Evolutionary conservation across 2,329 filamentous ascomycete species (phyloP), one percentile per base, ranked within the genome.

Genomic region (Monascus ruber): DNA sequence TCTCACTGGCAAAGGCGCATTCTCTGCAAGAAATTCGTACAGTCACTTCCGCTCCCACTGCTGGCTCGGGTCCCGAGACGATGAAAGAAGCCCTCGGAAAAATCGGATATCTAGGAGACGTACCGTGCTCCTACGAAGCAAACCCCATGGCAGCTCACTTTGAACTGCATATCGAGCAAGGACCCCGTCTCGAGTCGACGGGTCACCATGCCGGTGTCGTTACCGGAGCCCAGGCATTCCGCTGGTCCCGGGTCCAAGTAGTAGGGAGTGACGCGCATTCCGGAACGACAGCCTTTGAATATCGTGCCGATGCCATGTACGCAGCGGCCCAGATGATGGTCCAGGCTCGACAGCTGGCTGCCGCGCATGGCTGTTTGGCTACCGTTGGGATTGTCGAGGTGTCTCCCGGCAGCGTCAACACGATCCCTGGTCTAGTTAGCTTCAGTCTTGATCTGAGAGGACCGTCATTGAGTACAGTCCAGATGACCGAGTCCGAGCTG

Each of bases 151-250:
- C 76, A 1, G 83, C 82, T 0, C 83, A 89, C 58, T 88, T 89
- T 51, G 84, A 89, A 58, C 70, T 91, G 7, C 85, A 91, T 54
- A 89, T 89, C 38, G 85, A 93, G 56, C 86, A 93, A 57, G 84
- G 84, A 0, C 83, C 84, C 0, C 75, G 85, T 29, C 70, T 93
- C 1, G 79, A 88, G 51, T 70, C 70, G 10, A 69, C 73, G 25
- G 63, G 70, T 25, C 71, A 78, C 46, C 77, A 78, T 39, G 72
- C 89, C 37, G 79, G 81, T 24, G 72, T 84, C 5, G 83, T 88
- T 4, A 72, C 74, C 27, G 82, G 81, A 2, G 82, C 83, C 1
- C 83, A 87, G 55, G 80, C 79, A 4, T 86, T 84, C 58, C 75
- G 77, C 42, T 87, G 83, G 83, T 79, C 78, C 56, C 81, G 75